These are phyloP conservation scores for Ogataea ganodermae DNA, from an alignment of 805 yeast genomes.

Conservation along the genomic window DNA sequence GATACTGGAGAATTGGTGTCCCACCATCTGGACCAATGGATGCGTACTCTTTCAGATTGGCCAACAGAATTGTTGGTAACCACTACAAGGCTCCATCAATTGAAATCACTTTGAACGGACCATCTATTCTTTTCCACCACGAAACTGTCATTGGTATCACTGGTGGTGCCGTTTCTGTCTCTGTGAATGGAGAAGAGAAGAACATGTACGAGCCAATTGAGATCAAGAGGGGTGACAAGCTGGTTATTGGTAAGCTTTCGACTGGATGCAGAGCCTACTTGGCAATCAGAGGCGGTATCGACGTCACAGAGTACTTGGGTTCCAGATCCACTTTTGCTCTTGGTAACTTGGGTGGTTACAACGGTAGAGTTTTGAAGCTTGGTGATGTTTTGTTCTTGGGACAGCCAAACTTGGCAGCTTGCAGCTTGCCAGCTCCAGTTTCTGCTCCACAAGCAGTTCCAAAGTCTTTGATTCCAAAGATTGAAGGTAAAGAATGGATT, in stretches of 20 bases:
- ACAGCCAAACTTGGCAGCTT: slow-evolving; percentile 66
- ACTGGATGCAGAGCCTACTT: slow-evolving; percentile 88
- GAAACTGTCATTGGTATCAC: slow-evolving; percentile 78
- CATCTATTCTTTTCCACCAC: slow-evolving; percentile 80
- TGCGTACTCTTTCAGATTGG: slow-evolving; percentile 82
- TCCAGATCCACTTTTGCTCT: slow-evolving; percentile 96
- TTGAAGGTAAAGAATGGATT: slow-evolving; percentile 62
- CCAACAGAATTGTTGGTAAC: slow-evolving; percentile 91
- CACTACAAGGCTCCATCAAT: slow-evolving; percentile 80
- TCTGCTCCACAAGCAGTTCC: slow-evolving; percentile 65
- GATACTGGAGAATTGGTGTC: slow-evolving; percentile 90
- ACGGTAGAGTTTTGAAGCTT: slow-evolving; percentile 86
- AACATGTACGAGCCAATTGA: slow-evolving; percentile 72
- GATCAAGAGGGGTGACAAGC: slow-evolving; percentile 72
- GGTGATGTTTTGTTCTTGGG: slow-evolving; percentile 92
- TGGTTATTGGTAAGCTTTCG: slow-evolving; percentile 77
- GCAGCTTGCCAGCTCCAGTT: slow-evolving; percentile 72
- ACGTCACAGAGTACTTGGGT: slow-evolving; percentile 90
- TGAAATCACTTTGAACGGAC: slow-evolving; percentile 87
- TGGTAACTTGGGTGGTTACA: slow-evolving; percentile 91
- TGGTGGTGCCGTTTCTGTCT: slow-evolving; percentile 78
- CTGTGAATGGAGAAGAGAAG: slow-evolving; percentile 59
- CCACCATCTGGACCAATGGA: slow-evolving; percentile 99
- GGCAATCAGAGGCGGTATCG: slow-evolving; percentile 90
- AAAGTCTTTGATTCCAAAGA: slow-evolving; percentile 53